These are phyloP conservation scores for Naganishia sp. DNA, from an alignment of 1,284 basidiomycete genomes.

Conservation along the genomic window DNA sequence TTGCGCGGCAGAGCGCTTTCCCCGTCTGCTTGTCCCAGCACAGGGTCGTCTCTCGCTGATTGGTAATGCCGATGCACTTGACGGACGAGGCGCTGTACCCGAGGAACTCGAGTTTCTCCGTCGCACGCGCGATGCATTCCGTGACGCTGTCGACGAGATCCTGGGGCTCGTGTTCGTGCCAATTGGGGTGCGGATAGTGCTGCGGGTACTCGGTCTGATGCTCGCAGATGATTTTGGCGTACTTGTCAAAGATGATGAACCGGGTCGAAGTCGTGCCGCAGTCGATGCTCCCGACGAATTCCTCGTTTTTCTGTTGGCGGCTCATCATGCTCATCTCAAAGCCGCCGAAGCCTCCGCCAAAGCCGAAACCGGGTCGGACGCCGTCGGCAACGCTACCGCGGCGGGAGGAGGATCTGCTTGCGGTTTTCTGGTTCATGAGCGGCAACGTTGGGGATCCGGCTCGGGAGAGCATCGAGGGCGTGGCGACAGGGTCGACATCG, in stretches of 20 bases:
- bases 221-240: conserved; percentile 82
- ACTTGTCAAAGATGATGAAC: conserved; percentile 89
- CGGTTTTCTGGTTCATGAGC: conserved; percentile 44
- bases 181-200: conserved; percentile 84
- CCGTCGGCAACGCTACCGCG: conserved; percentile 38
- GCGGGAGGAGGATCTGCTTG: conserved; percentile 26
- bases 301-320: conserved; percentile 47
- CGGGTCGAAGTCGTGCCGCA: conserved; percentile 92
- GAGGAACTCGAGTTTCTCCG: conserved; percentile 69
- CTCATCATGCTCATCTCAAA: conserved; percentile 35
- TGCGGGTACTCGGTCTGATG: conserved; percentile 89
- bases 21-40: conserved; percentile 91
- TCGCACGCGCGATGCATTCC: conserved; percentile 72
- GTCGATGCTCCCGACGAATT: conserved; percentile 86
- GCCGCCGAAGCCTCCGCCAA: conserved; percentile 41
- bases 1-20: conserved; percentile 80
- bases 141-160: conserved; percentile 80
- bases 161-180: conserved; percentile 92
- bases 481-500: conserved; percentile 38
- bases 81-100: conserved; percentile 74
- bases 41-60: conserved; percentile 94
- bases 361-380: conserved; percentile 35
- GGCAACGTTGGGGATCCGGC: conserved; percentile 52
- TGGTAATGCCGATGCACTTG: conserved; percentile 95
- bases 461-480: conserved; percentile 50